phyloP scores from a whole-genome alignment of 176 grass and related monocot genomes.

The Lolium perenne region DNA sequence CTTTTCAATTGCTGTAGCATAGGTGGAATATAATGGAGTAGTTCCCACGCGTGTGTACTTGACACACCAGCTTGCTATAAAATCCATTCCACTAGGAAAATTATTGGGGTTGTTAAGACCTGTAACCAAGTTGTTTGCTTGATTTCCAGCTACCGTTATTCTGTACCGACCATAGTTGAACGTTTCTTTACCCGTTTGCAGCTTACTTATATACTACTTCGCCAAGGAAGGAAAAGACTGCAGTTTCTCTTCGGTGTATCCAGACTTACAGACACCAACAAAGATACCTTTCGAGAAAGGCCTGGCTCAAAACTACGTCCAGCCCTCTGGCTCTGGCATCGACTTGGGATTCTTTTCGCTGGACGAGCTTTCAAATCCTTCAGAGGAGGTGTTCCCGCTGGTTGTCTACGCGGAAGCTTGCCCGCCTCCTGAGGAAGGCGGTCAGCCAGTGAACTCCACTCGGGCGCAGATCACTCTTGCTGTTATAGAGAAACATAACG shows the following conservation, averaged over 20 bases:
- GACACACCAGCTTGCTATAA: neutral
- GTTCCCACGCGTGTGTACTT: neutral
- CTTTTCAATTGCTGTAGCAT: neutral
- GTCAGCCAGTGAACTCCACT: slow-evolving; percentile 38
- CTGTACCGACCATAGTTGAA: slow-evolving; percentile 5
- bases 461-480: slow-evolving; percentile 92
- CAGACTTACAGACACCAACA: slow-evolving; percentile 54
- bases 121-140: no score
- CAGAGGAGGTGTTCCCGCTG: slow-evolving; percentile 64
- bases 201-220: slow-evolving; percentile 87
- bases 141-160: slow-evolving; percentile 3
- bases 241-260: slow-evolving; percentile 59
- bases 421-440: slow-evolving; percentile 42
- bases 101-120: neutral
- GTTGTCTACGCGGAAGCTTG: slow-evolving; percentile 81
- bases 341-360: slow-evolving; percentile 93
- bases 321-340: slow-evolving; percentile 78
- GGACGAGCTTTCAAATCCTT: slow-evolving; percentile 82
- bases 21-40: neutral
- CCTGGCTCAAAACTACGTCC: slow-evolving; percentile 71
- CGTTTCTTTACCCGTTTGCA: slow-evolving; percentile 44
- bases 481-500: slow-evolving; percentile 72
- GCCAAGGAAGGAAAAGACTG: slow-evolving; percentile 81
- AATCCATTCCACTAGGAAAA: neutral
- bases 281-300: slow-evolving; percentile 80